Evolutionary conservation across 2,329 filamentous ascomycete genomes (phyloP).

Genomic region (Aspergillus sp.): DNA sequence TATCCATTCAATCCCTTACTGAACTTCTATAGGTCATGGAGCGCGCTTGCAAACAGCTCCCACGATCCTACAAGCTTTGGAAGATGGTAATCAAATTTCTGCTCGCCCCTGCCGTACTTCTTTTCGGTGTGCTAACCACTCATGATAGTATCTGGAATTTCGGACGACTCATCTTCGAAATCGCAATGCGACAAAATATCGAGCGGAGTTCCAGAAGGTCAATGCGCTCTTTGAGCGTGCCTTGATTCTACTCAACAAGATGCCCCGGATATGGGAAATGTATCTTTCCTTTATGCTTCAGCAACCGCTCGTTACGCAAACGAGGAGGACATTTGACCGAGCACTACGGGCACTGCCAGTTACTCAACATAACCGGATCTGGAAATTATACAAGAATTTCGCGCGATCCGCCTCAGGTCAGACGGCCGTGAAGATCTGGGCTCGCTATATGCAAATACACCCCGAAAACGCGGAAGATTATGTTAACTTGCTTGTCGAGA

Average conservation of each 20-base stretch:
- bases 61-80: constrained; percentile 97
- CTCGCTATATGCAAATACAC: constrained; percentile 94
- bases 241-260: constrained; percentile 93
- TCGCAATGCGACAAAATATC: constrained; percentile 80
- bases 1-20: not conserved
- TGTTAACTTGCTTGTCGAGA: constrained; percentile 82
- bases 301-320: constrained; percentile 88
- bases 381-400: constrained; percentile 88
- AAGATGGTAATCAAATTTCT: constrained; percentile 69
- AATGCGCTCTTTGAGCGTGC: constrained; percentile 94
- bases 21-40: constrained; percentile 68
- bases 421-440: constrained; percentile 92
- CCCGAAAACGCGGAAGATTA: constrained; percentile 95
- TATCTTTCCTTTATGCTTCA: constrained; percentile 88
- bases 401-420: constrained; percentile 87
- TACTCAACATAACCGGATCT: constrained; percentile 94
- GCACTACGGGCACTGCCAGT: constrained; percentile 89
- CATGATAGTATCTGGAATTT: constrained; percentile 76
- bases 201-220: constrained; percentile 85
- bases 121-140: constrained; percentile 24
- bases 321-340: constrained; percentile 86
- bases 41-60: constrained; percentile 84
- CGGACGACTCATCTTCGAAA: constrained; percentile 79
- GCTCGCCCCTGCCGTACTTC: constrained; percentile 8
- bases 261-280: constrained; percentile 98